Base-by-base conservation (phyloP, 2,329 filamentous ascomycete species). In the Phyllosticta citribraziliensis region DNA sequence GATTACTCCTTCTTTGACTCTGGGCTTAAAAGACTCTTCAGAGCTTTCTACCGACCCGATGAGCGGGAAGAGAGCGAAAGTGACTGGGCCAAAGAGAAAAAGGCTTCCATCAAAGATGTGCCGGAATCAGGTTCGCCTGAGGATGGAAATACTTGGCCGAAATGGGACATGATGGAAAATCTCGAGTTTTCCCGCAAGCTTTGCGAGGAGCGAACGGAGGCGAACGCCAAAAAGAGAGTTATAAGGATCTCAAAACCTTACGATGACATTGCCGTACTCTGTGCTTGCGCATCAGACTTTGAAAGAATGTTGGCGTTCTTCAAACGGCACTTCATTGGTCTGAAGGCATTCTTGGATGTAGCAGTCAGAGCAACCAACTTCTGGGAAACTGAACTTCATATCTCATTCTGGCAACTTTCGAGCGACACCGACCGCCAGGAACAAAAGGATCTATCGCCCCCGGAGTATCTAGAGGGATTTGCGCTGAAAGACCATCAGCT, bases 301-400 rank as follows among this genome's bases (percentile, higher is more conserved):
- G 33, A 57, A 57, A 55, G 25, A 47, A 10, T 70, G 1, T 61
- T 56, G 0, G 47, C 60, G 0, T 71, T 70, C 56, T 65, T 64
- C 19, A 62, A 70, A 10, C 63, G 67, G 0, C 68, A 72, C 53
- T 56, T 56, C 0, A 62, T 57, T 9, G 58, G 63, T 2, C 57
- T 65, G 14, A 63, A 64, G 1, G 65, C 65, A 35, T 64, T 70
- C 47, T 66, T 67, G 52, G 70, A 72, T 20, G 65, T 69, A 6
- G 67, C 67, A 1, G 64, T 62, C 0, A 64, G 64, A 20, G 51
- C 64, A 0, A 10, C 64, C 19, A 73, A 73, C 50, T 61, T 30
- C 0, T 73, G 70, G 70, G 65, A 66, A 22, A 72, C 70, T 0
- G 70, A 72, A 57, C 58, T 72, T 10, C 69, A 72, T 58, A 63